phyloP scores from a whole-genome alignment of 2,329 filamentous ascomycete species.

The Trichoderma sp. region DNA sequence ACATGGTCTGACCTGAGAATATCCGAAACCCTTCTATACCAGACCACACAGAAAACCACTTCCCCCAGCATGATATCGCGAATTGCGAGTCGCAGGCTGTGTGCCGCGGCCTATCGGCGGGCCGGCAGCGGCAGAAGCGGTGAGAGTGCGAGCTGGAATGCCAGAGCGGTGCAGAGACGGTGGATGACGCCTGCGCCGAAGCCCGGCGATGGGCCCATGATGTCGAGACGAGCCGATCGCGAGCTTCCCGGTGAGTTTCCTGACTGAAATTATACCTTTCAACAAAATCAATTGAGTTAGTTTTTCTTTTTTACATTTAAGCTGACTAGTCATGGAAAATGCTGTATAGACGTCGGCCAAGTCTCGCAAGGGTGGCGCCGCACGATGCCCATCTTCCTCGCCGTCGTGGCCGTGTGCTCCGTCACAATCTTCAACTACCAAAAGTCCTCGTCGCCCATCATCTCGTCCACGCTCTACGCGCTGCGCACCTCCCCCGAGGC shows the following conservation, averaged over 20 bases:
- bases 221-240: conserved; percentile 63
- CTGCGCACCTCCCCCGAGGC: conserved; percentile 76
- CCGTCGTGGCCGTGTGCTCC: conserved; percentile 66
- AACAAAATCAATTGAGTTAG: not conserved
- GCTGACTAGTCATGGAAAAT: not conserved
- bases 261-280: not conserved
- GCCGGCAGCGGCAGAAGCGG: conserved; percentile 19
- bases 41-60: not conserved
- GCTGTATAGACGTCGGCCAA: conserved; percentile 40
- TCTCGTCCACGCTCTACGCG: conserved; percentile 88
- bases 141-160: not conserved
- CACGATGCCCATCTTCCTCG: conserved; percentile 77
- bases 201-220: conserved; percentile 60
- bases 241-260: conserved; percentile 57
- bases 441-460: conserved; percentile 81
- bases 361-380: conserved; percentile 61
- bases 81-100: conserved; percentile 28
- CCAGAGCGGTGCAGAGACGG: conserved; percentile 39
- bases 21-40: not conserved
- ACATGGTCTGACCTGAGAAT: conserved; percentile 10
- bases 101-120: conserved; percentile 25
- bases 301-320: no score
- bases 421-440: conserved; percentile 99
- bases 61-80: conserved; percentile 23
- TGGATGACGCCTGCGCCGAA: conserved; percentile 55